Percentiles rank a stretch among this genome's conserved stretches.
Conservation (phyloP, 2,329 filamentous ascomycete genomes). For the Chrysosporium queenslandicum region DNA sequence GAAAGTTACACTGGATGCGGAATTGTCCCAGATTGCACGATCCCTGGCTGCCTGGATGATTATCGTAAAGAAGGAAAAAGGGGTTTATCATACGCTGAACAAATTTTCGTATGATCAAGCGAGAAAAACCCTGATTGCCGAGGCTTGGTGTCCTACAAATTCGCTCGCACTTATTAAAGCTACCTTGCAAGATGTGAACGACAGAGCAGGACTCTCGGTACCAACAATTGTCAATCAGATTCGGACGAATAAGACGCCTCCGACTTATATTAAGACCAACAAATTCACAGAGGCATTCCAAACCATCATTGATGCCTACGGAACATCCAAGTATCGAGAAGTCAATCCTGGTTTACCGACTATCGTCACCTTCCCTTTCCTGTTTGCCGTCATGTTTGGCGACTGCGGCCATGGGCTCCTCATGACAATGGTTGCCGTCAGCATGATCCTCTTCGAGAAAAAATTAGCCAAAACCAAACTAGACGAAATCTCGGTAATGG, state of each 20-base stretch:
- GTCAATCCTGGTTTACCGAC: slow-evolving; percentile 93
- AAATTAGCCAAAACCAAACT: slow-evolving; percentile 73
- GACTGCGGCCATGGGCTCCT: slow-evolving; percentile 89
- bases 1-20: slow-evolving; percentile 83
- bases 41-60: slow-evolving; percentile 96
- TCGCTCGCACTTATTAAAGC: slow-evolving; percentile 81
- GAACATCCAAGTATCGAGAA: slow-evolving; percentile 93
- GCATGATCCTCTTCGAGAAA: slow-evolving; percentile 97
- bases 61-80: slow-evolving; percentile 95
- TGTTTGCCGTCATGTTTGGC: slow-evolving; percentile 99
- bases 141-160: slow-evolving; percentile 94
- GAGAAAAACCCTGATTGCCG: slow-evolving; percentile 89
- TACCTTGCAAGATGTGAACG: slow-evolving; percentile 92
- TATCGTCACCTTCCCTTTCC: slow-evolving; percentile 96
- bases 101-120: slow-evolving; percentile 94
- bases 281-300: slow-evolving; percentile 98
- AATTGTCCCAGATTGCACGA: slow-evolving; percentile 85
- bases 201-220: slow-evolving; percentile 88
- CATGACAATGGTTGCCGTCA: slow-evolving; percentile 70
- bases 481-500: slow-evolving; percentile 95
- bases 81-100: slow-evolving; percentile 90
- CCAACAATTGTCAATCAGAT: slow-evolving; percentile 98
- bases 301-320: slow-evolving; percentile 97
- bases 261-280: slow-evolving; percentile 95
- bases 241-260: slow-evolving; percentile 90